These are phyloP conservation scores for Singerocomus inundabilis DNA, from an alignment of 1,284 basidiomycete genomes.

Conservation along the genomic window DNA sequence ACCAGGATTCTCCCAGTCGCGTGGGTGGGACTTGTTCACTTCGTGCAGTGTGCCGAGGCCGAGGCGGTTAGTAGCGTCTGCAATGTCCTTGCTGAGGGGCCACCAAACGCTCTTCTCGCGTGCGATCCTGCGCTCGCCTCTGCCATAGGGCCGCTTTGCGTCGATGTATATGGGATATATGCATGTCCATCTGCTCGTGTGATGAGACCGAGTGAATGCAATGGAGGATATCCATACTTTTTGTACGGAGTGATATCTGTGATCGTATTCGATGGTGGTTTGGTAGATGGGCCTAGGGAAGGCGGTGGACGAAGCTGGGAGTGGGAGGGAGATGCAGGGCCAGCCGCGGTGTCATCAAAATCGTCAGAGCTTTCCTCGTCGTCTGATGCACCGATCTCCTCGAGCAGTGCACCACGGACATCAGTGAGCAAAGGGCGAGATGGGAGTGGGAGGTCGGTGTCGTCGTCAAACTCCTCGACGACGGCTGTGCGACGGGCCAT, in stretches of 20 bases:
- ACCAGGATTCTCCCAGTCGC: slow-evolving; percentile 96
- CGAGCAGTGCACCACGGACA: slow-evolving; percentile 68
- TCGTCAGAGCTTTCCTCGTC: slow-evolving; percentile 37
- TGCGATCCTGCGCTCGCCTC: slow-evolving; percentile 79
- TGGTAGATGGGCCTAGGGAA: slow-evolving; percentile 23
- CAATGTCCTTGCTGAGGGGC: slow-evolving; percentile 91
- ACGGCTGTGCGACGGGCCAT: slow-evolving; percentile 67
- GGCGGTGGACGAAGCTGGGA: slow-evolving; percentile 35
- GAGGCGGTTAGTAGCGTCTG: slow-evolving; percentile 75
- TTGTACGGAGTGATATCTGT: slow-evolving; percentile 79
- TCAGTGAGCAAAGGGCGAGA: slow-evolving; percentile 64
- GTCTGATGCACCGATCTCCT: slow-evolving; percentile 55
- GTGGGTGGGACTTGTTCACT: slow-evolving; percentile 85
- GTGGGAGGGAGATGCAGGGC: slow-evolving; percentile 52
- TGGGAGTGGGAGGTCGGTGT: slow-evolving; percentile 79
- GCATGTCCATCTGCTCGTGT: slow-evolving; percentile 75
- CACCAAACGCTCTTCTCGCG: slow-evolving; percentile 87
- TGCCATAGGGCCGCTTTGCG: slow-evolving; percentile 85
- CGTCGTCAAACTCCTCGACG: slow-evolving; percentile 84
- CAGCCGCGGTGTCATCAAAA: slow-evolving; percentile 39
- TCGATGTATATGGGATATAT: slow-evolving; percentile 98
- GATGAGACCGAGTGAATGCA: not conserved
- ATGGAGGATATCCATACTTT: slow-evolving; percentile 46
- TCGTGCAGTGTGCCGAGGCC: slow-evolving; percentile 84
- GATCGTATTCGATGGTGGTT: slow-evolving; percentile 39